Evolutionary conservation across 306 rosid genomes (phyloP), one percentile per base, ranked within the genome.

Genomic region (Luffa acutangula): DNA sequence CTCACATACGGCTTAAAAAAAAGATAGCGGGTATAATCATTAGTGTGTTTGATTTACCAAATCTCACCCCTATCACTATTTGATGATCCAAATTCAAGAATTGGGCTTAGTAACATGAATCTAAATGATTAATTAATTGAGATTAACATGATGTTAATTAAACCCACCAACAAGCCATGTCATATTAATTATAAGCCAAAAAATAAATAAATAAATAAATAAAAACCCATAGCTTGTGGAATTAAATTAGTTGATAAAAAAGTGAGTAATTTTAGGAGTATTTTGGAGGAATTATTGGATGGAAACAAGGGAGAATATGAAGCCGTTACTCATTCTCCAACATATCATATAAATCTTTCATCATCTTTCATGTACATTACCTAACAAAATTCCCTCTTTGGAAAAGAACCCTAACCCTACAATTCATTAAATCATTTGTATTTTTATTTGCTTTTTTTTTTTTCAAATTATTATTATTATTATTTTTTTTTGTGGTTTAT

Each of bases 271-370:
- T 54, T 9, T 76, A 42, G 80, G 62, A 72, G 81, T 43, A 51
- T 34, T 66, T 76, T 25, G 53, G 78, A 66, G 42, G 82, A 91
- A 91, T 89, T 63, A 91, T 85, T 90, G 93, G 87, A 80, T 82
- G 69, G n/a, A 75, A 82, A 82, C 69, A 74, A 58, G 84, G 85
- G 91, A 71, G 97, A 95, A 87, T 87, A 87, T 86, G 17, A 87
- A 92, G 93, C 97, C 97, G 97, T 95, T 94, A 95, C 98, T 95
- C 98, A 91, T 95, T 90, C 90, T 87, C 92, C 95, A 88, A 92
- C 96, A 85, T 85, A 84, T 80, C 78, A 63, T 69, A 74, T 33
- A 45, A 21, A 13, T 49, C 63, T 57, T 51, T 67, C 76, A 80
- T 79, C 88, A 91, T 58, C 62, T 2, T 77, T 17, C 31, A 56